These are phyloP conservation scores for Linum usitatissimum DNA, from an alignment of 345 rosid genomes.

Conservation along the genomic window DNA sequence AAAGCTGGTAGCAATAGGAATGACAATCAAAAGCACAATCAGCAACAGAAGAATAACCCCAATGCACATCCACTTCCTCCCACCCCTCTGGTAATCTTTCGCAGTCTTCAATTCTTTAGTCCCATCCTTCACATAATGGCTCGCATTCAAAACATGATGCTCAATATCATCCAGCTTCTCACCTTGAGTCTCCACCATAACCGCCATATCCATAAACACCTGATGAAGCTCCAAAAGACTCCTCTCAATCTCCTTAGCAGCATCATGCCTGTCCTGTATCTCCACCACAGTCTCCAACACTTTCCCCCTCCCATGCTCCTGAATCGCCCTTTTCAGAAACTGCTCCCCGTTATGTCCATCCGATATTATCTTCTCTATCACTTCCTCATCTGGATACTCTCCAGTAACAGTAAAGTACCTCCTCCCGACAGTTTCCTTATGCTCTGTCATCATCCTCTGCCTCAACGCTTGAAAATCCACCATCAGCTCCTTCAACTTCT, in stretches of 20 bases:
- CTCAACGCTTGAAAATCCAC: conserved; percentile 89
- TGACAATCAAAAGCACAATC: conserved; percentile 51
- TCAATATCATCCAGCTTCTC: conserved; percentile 93
- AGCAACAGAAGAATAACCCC: conserved; percentile 56
- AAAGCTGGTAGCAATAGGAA: conserved; percentile 68
- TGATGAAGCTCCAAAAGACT: conserved; percentile 89
- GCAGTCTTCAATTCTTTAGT: conserved; percentile 63
- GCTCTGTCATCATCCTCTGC: conserved; percentile 85
- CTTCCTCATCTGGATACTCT: conserved; percentile 66
- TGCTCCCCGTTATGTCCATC: conserved; percentile 65
- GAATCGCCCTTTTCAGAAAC: conserved; percentile 54
- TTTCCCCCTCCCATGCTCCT: conserved; percentile 91
- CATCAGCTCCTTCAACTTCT: conserved; percentile 82
- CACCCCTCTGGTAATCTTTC: conserved; percentile 53
- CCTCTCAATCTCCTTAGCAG: conserved; percentile 89
- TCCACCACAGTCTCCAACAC: conserved; percentile 85
- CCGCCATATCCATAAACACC: conserved; percentile 88
- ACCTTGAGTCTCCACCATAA: conserved; percentile 88
- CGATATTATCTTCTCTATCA: conserved; percentile 72
- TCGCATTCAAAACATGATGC: conserved; percentile 76
- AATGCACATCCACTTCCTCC: conserved; percentile 74
- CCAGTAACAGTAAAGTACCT: conserved; percentile 91
- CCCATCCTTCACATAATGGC: conserved; percentile 73
- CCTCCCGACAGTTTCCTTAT: conserved; percentile 79
- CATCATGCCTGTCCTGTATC: conserved; percentile 83